Base-by-base conservation (phyloP, 148 eudicot species). In the Nepenthes gracilis region DNA sequence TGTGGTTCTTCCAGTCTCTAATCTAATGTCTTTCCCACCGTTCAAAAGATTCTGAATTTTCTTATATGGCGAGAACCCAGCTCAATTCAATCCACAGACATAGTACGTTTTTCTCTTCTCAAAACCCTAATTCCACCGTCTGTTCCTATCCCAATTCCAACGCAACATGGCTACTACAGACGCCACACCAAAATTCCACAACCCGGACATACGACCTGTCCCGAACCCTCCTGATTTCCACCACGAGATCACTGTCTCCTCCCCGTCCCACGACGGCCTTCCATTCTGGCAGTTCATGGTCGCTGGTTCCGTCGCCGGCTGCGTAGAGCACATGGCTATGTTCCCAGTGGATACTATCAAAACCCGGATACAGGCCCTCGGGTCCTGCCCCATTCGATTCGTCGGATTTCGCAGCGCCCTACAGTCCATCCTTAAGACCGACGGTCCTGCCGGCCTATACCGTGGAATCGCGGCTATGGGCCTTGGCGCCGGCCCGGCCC, bases 401-500 rank as follows among this genome's bases (percentile, higher is more conserved):
- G 80, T 62, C 0, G 60, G 78, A 0, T 58, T 87, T 33, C 70
- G 65, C 0, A 72, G 81, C 32, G 93, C 97, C 7, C 12, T 87
- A 4, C 49, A 23, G 12, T 77, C 93, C 2, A 83, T 91, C 45
- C 50, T 91, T 6, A 69, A 66, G 47, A 55, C 84, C 10, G 96
- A 91, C 2, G 97, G 97, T 0, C 57, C 77, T 0, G 64, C 75
- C 34, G 97, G 95, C 0, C 54, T 91, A 12, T 91, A 91, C 80
- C 84, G 86, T 0, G 97, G 96, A 1, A 87, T 91, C 36, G 86
- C 80, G 37, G 96, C 97, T 5, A 91, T 91, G 97, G 97, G 82
- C 2, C 87, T 91, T 4, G 97, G 97, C 1, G 97, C 97, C 2
- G 97, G 97, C 2, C 97, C 97, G 2, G 97, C 97, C 9, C 97